phyloP scores from a whole-genome alignment of 2,329 filamentous ascomycete species.

The Monosporascus sp. region DNA sequence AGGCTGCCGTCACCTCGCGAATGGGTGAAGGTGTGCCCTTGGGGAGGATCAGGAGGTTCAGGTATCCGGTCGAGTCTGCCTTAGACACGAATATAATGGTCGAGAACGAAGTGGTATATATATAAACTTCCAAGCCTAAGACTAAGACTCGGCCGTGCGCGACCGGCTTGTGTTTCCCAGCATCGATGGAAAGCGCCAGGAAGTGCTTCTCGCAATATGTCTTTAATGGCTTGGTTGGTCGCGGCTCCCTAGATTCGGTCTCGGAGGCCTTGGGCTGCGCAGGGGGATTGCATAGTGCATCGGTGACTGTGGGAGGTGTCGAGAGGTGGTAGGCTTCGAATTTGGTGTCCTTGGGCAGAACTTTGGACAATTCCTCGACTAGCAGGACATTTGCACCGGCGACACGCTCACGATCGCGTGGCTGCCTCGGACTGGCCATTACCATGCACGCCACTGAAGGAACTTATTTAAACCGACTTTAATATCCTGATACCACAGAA shows the following conservation, averaged over 20 bases:
- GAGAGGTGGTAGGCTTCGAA: slow-evolving; percentile 83
- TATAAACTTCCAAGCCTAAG: slow-evolving; percentile 78
- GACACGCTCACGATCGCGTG: slow-evolving; percentile 7
- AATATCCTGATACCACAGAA: no score
- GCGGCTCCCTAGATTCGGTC: slow-evolving; percentile 55
- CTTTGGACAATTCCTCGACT: slow-evolving; percentile 36
- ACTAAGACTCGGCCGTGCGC: slow-evolving; percentile 54
- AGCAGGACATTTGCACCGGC: slow-evolving; percentile 25
- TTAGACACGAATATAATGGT: slow-evolving; percentile 95
- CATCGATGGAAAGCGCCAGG: slow-evolving; percentile 45
- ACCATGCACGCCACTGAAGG: background rate
- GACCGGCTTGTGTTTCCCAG: slow-evolving; percentile 7
- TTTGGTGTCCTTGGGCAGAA: slow-evolving; percentile 46
- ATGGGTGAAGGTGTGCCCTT: slow-evolving; percentile 66
- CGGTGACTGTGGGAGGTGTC: slow-evolving; percentile 69
- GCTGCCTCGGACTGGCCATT: slow-evolving; percentile 11
- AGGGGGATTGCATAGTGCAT: slow-evolving; percentile 73
- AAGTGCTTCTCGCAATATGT: slow-evolving; percentile 88
- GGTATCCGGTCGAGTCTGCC: slow-evolving; percentile 89
- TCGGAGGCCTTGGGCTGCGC: slow-evolving; percentile 41
- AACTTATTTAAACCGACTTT: no score
- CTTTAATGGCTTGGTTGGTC: slow-evolving; percentile 23
- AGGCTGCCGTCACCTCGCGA: slow-evolving; percentile 65
- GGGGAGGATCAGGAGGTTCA: slow-evolving; percentile 60
- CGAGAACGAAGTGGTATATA: slow-evolving; percentile 75